These are phyloP conservation scores for Candida tropicalis DNA, from an alignment of 1,139 yeast genomes.

Conservation along the genomic window DNA sequence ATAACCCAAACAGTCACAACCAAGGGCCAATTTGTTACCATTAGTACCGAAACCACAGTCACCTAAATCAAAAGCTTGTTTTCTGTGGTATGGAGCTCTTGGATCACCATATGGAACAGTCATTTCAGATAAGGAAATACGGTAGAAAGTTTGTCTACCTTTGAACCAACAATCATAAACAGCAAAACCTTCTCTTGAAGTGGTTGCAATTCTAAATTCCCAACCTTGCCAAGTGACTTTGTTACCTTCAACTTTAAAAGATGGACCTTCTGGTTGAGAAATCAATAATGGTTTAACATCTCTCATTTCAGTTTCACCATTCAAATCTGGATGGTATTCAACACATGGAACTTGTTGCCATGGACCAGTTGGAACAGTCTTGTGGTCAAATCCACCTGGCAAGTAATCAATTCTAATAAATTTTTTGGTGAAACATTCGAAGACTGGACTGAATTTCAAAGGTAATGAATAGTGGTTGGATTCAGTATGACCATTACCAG, in stretches of 20 bases:
- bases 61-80: slow-evolving; percentile 87
- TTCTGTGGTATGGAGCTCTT: slow-evolving; percentile 78
- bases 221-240: slow-evolving; percentile 87
- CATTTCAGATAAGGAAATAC: slow-evolving; percentile 83
- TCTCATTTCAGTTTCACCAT: slow-evolving; percentile 54
- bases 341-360: slow-evolving; percentile 64
- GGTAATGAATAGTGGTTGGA: slow-evolving; percentile 87
- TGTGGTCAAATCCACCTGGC: slow-evolving; percentile 72
- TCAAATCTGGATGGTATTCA: slow-evolving; percentile 76
- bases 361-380: slow-evolving; percentile 58
- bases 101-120: slow-evolving; percentile 85
- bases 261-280: slow-evolving; percentile 85
- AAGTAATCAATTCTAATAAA: slow-evolving; percentile 78
- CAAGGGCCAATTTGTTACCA: slow-evolving; percentile 74
- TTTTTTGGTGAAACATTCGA: slow-evolving; percentile 65
- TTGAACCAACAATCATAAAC: slow-evolving; percentile 76
- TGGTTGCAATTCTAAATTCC: slow-evolving; percentile 78
- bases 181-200: slow-evolving; percentile 84
- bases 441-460: slow-evolving; percentile 79
- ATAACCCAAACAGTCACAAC: slow-evolving; percentile 90
- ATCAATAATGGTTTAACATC: slow-evolving; percentile 78
- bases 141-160: slow-evolving; percentile 80
- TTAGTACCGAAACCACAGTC: slow-evolving; percentile 87
- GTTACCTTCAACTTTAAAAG: slow-evolving; percentile 64
- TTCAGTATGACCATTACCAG: slow-evolving; percentile 69